Evolutionary conservation across 1,139 yeast genomes (phyloP).

Genomic region (Yamadazyma atlantica): DNA sequence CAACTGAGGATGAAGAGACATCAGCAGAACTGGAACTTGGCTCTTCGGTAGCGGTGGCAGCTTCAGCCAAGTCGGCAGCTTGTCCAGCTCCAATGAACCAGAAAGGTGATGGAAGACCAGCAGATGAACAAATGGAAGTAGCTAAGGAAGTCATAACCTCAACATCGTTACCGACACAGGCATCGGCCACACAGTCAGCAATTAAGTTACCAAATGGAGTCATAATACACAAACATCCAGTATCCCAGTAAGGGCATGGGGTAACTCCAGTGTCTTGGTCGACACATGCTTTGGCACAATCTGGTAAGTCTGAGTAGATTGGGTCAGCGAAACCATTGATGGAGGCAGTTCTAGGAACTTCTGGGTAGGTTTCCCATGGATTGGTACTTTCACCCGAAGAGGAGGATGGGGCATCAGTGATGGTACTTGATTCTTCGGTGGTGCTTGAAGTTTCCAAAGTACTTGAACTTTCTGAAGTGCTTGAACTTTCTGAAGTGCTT

Average conservation of each 20-base stretch:
- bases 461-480: conserved; percentile 2
- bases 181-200: conserved; percentile 30
- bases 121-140: conserved; percentile 25
- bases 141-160: conserved; percentile 23
- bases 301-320: conserved; percentile 27
- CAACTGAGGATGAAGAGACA: neutral
- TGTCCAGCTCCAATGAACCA: conserved; percentile 24
- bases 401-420: conserved; percentile 8
- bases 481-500: neutral
- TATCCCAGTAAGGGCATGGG: conserved; percentile 43
- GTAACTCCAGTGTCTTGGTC: conserved; percentile 23
- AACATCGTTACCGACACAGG: conserved; percentile 27
- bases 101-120: conserved; percentile 26
- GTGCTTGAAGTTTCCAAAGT: conserved; percentile 1
- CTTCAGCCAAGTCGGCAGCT: conserved; percentile 10
- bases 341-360: conserved; percentile 40
- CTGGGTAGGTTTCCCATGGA: conserved; percentile 32
- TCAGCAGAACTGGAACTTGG: neutral
- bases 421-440: too few species aligned
- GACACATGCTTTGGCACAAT: conserved; percentile 31
- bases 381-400: conserved; percentile 18
- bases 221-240: conserved; percentile 40
- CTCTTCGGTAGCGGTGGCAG: conserved; percentile 11
- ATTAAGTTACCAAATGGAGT: conserved; percentile 26
- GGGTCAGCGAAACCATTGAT: conserved; percentile 46